Conservation (phyloP, 2,329 filamentous ascomycete species). For the Lachnellula suecica region DNA sequence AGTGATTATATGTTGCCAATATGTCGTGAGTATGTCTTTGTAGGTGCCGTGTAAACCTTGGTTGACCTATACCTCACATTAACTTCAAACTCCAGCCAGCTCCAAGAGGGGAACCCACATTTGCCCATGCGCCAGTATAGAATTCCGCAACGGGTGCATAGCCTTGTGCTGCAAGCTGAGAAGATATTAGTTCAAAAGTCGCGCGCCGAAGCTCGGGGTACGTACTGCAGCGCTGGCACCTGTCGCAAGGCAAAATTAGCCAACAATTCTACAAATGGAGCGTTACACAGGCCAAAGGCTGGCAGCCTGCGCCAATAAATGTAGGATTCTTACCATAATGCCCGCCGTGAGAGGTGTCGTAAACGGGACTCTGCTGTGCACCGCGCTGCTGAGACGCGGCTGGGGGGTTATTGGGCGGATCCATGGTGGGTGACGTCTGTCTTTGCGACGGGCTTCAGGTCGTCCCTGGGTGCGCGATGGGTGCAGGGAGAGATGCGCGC, state of each 20-base stretch:
- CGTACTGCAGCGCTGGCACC: conserved; percentile 69
- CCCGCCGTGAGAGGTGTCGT: conserved; percentile 71
- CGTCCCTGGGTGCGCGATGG: neutral
- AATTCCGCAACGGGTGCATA: conserved; percentile 87
- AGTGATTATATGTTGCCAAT: conserved; percentile 98
- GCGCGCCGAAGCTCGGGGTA: conserved; percentile 22
- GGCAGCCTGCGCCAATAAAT: too few relatives aligned
- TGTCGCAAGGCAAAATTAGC: conserved; percentile 36
- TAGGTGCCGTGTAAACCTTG: conserved; percentile 91
- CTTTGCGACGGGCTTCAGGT: neutral
- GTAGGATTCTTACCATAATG: conserved; percentile 70
- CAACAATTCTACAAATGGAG: conserved; percentile 9
- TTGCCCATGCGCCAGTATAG: conserved; percentile 93
- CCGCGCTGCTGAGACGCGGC: conserved; percentile 57
- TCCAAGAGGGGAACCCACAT: conserved; percentile 56
- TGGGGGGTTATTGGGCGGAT: conserved; percentile 48
- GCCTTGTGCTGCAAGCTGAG: conserved; percentile 79
- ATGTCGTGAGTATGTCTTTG: conserved; percentile 96
- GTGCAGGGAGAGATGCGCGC: conserved; percentile 1
- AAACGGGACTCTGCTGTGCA: conserved; percentile 55
- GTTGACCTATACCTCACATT: conserved; percentile 65
- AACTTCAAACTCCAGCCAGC: conserved; percentile 25
- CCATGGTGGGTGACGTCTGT: conserved; percentile 43
- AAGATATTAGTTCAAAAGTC: conserved; percentile 24
- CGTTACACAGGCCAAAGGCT: conserved; percentile 5